phyloP scores from a whole-genome alignment of 176 grass and related monocot genomes.

The Ensete ventricosum region DNA sequence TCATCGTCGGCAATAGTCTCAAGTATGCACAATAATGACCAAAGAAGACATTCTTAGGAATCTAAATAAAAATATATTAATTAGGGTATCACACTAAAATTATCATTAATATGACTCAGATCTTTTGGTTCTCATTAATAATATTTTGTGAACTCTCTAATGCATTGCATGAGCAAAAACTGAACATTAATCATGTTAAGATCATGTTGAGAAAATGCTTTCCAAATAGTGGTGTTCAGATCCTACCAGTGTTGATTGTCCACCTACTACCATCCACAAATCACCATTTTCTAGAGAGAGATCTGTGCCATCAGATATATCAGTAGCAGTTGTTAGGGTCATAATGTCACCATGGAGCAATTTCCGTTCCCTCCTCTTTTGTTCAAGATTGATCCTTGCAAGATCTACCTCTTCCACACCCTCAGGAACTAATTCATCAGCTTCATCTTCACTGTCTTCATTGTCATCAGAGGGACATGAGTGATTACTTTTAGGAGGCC shows the following conservation, averaged over 20 bases:
- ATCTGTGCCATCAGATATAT: constrained; percentile 37
- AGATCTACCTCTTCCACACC: constrained; percentile 89
- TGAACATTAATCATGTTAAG: neutral
- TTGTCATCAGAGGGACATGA: constrained; percentile 65
- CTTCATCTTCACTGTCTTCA: constrained; percentile 58
- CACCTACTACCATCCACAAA: constrained; percentile 55
- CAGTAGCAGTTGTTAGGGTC: constrained; percentile 32
- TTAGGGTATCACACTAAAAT: neutral
- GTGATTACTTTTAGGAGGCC: constrained; percentile 45
- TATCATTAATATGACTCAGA: neutral
- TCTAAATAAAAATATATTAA: neutral
- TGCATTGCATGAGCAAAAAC: neutral
- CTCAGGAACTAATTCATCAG: constrained; percentile 76
- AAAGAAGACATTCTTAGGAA: neutral
- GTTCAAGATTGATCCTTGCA: constrained; percentile 74
- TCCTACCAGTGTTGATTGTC: constrained; percentile 64
- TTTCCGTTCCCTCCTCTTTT: constrained; percentile 67
- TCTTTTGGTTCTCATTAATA: neutral
- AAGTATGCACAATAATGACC: neutral
- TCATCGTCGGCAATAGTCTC: neutral
- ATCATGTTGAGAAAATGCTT: neutral
- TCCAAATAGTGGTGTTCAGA: neutral
- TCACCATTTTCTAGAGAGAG: constrained; percentile 43
- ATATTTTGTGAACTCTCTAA: neutral
- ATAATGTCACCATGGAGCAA: constrained; percentile 84